A percentile compares a stretch with the other conserved stretches of the same genome.
Evolutionary conservation across 2,329 filamentous ascomycete species (phyloP).

Genomic region (Neocucurbitaria cava): DNA sequence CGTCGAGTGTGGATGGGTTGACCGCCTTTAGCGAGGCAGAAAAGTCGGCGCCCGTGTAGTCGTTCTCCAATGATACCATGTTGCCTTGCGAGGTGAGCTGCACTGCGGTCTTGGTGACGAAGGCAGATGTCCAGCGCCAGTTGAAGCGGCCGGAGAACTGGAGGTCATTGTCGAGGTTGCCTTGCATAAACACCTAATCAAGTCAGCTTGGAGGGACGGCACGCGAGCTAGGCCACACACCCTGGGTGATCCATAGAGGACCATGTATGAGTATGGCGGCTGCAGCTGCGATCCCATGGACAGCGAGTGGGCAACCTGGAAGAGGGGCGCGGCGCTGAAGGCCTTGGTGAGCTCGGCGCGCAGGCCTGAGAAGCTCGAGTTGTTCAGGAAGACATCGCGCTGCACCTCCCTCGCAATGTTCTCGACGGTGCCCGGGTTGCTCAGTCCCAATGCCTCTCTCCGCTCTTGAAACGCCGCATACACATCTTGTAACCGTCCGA

Average conservation of each 20-base stretch:
- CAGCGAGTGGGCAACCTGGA: conserved; percentile 97
- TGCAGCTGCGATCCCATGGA: conserved; percentile 88
- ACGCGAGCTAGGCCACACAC: conserved; percentile 59
- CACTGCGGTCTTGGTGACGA: conserved; percentile 86
- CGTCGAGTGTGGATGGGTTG: conserved; percentile 93
- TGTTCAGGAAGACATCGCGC: conserved; percentile 94
- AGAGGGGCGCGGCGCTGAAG: conserved; percentile 90
- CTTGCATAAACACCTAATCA: conserved; percentile 88
- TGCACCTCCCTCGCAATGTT: conserved; percentile 89
- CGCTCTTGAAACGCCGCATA: conserved; percentile 83
- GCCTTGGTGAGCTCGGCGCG: conserved; percentile 96
- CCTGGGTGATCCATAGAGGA: conserved; percentile 91
- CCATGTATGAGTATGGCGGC: conserved; percentile 94
- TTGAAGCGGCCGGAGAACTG: conserved; percentile 89
- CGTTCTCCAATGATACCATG: conserved; percentile 92
- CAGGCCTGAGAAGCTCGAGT: conserved; percentile 95
- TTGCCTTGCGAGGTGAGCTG: conserved; percentile 87
- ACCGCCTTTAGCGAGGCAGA: conserved; percentile 90
- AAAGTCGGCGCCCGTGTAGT: conserved; percentile 94
- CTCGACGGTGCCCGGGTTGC: conserved; percentile 93
- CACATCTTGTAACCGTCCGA: conserved; percentile 74
- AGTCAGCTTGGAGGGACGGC: conserved; percentile 26
- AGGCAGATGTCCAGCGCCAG: conserved; percentile 80
- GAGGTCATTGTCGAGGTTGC: conserved; percentile 91
- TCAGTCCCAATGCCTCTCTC: conserved; percentile 84